A percentile compares a stretch with the other conserved stretches of the same genome.
These are phyloP conservation scores for Pseudogymnoascus verrucosus DNA, from an alignment of 2,329 filamentous ascomycete genomes.

Conservation along the genomic window DNA sequence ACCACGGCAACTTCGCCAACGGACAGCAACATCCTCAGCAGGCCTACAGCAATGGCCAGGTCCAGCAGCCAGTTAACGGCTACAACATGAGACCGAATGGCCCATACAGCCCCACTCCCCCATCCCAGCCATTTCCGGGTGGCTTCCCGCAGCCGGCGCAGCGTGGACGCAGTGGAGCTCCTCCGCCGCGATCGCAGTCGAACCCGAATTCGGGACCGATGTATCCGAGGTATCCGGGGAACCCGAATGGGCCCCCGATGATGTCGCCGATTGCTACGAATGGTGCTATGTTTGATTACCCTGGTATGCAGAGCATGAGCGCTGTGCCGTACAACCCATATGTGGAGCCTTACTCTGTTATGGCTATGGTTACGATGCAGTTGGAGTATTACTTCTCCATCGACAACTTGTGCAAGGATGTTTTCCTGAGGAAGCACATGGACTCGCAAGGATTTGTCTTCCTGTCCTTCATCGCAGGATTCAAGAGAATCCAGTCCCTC, in stretches of 20 bases:
- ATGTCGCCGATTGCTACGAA: constrained; percentile 39
- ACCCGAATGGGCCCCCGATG: constrained; percentile 27
- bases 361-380: constrained; percentile 37
- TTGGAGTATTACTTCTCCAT: constrained; percentile 96
- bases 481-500: constrained; percentile 72
- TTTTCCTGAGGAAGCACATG: constrained; percentile 84
- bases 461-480: constrained; percentile 70
- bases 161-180: constrained; percentile 39
- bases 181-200: constrained; percentile 48
- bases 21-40: constrained; percentile 25
- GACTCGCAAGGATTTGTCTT: constrained; percentile 89
- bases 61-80: constrained; percentile 21
- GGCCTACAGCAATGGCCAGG: constrained; percentile 34
- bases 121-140: constrained; percentile 27
- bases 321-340: constrained; percentile 50
- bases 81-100: constrained; percentile 23
- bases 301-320: constrained; percentile 45
- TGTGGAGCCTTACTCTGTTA: constrained; percentile 45
- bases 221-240: constrained; percentile 36
- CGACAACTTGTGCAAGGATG: constrained; percentile 89
- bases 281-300: constrained; percentile 48
- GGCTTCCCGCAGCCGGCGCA: constrained; percentile 25
- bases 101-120: constrained; percentile 32
- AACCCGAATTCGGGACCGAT: constrained; percentile 44
- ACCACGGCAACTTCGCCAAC: constrained; percentile 28